phyloP scores from a whole-genome alignment of 305 asterid species.

The Solanum chacoense region DNA sequence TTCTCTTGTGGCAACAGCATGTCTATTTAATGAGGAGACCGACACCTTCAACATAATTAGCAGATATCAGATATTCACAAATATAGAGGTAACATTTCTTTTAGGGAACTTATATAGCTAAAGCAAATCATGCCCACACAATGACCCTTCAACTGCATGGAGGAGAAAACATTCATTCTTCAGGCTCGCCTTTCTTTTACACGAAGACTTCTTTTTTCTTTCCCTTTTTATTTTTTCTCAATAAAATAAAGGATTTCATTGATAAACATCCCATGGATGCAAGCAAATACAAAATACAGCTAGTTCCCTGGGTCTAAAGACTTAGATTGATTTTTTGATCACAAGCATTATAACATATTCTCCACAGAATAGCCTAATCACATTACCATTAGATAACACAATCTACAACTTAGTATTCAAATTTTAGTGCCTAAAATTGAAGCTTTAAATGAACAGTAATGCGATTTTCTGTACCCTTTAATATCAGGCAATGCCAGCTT shows the following conservation, averaged over 20 bases:
- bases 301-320: background rate
- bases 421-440: background rate
- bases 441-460: background rate
- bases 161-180: background rate
- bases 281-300: background rate
- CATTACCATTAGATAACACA: background rate
- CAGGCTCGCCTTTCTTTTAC: background rate
- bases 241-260: background rate
- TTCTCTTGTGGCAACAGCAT: slow-evolving; percentile 94
- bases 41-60: slow-evolving; percentile 52
- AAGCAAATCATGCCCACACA: background rate
- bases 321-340: background rate
- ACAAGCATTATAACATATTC: background rate
- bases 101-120: background rate
- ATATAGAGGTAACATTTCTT: background rate
- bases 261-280: background rate
- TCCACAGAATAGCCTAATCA: background rate
- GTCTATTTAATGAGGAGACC: slow-evolving; percentile 92
- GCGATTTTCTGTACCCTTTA: background rate
- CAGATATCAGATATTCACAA: background rate
- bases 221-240: background rate
- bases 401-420: background rate
- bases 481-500: background rate
- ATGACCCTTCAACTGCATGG: background rate
- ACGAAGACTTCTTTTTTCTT: background rate